phyloP scores from a whole-genome alignment of 495 filamentous ascomycete species.

The Neurospora sp. region DNA sequence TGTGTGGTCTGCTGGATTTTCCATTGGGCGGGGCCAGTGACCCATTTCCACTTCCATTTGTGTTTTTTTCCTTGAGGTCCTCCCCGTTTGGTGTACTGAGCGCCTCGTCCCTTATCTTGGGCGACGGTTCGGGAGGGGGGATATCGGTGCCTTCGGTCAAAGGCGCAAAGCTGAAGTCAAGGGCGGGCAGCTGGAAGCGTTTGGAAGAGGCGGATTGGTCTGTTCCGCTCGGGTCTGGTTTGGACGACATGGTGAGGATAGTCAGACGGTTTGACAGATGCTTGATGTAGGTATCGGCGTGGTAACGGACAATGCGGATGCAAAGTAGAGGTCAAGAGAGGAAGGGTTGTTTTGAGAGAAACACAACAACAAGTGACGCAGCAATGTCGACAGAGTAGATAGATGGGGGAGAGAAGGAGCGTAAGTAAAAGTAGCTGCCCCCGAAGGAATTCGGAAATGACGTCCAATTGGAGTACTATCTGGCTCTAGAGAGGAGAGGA shows the following conservation, averaged over 20 bases:
- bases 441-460: neutral
- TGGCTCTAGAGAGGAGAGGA: neutral
- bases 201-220: slow-evolving; percentile 9
- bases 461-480: neutral
- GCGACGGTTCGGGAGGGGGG: slow-evolving; percentile 43
- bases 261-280: neutral
- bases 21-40: slow-evolving; percentile 20
- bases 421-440: neutral
- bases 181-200: slow-evolving; percentile 43
- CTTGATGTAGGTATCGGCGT: neutral
- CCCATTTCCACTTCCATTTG: neutral
- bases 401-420: neutral
- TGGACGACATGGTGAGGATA: slow-evolving; percentile 15
- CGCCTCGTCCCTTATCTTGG: slow-evolving; percentile 30
- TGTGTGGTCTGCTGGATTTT: slow-evolving; percentile 14
- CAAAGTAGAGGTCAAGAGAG: neutral
- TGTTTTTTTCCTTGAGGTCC: slow-evolving; percentile 2
- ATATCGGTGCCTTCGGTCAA: slow-evolving; percentile 49
- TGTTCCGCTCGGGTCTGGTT: slow-evolving; percentile 9
- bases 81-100: slow-evolving; percentile 21
- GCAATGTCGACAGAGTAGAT: neutral
- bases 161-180: slow-evolving; percentile 40
- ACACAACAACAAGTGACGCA: neutral
- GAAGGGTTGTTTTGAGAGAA: neutral
- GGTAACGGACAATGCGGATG: neutral